Evolutionary conservation across 768 basidiomycete genomes (phyloP), one percentile per base, ranked within the genome.

Genomic region (Leccinellum rugosiceps): DNA sequence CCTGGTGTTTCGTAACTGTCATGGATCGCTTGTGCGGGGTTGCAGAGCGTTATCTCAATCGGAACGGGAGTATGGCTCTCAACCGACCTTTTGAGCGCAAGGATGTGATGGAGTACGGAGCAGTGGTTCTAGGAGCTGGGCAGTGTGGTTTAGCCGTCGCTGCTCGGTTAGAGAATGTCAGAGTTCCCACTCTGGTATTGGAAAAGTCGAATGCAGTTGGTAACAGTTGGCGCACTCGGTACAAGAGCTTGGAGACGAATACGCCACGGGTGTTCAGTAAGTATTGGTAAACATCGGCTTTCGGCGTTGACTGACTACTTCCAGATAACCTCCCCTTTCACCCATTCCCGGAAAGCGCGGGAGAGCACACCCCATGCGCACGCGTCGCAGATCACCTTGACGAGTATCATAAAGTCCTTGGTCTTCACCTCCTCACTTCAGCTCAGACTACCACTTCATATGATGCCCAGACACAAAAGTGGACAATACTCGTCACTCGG

Each of bases 181-280:
- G 48, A 31, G 26, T 32, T 10, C 23, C 50, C 21, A 50, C 50
- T 9, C 72, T 88, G 8, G 71, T 91, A 14, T 74, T 92, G 48
- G 90, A 93, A 67, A 83, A 79, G 68, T 79, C 84, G 51, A 57
- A 66, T 11, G 71, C 80, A 19, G 77, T 88, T 25, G 87, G 88
- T 0, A 80, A 88, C 64, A 81, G 80, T 50, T 88, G 86, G 87
- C 74, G 86, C 56, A 74, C 78, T 35, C 75, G 89, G 35, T 90
- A 90, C 66, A 80, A 86, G 54, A 79, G 84, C 10, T 70, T 88
- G 38, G 50, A 60, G 25, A 52, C 48, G 2, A 60, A 60, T 50
- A 60, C 59, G 14, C 59, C 59, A 6, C 53, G 25, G 19, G 44
- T 47, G 8, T 60, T 43, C 9, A 60, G 59, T 58, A 32, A n/a